phyloP scores from a whole-genome alignment of 2,329 filamentous ascomycete species.

The Alternaria tenuissima region DNA sequence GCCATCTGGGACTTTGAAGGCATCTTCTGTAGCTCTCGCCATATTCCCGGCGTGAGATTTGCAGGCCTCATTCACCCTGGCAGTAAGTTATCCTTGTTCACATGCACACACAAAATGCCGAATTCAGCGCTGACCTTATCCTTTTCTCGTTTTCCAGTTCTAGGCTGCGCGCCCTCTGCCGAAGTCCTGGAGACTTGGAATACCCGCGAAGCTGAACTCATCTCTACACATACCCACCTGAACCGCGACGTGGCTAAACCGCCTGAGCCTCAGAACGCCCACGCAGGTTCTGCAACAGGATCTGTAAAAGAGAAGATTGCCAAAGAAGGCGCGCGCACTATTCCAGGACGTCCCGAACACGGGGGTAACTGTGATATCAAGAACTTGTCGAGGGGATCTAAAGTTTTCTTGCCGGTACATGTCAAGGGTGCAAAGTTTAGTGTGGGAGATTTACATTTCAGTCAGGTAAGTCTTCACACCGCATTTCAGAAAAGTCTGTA shows the following conservation, averaged over 20 bases:
- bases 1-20: constrained; percentile 82
- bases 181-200: constrained; percentile 86
- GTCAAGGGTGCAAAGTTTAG: constrained; percentile 87
- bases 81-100: constrained; percentile 48
- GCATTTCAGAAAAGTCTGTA: neutral
- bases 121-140: neutral
- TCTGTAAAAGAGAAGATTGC: constrained; percentile 72
- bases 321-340: constrained; percentile 81
- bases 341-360: constrained; percentile 84
- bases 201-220: constrained; percentile 79
- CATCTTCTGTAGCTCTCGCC: constrained; percentile 82
- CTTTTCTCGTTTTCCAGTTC: neutral
- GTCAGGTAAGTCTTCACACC: constrained; percentile 56
- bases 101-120: too few species aligned
- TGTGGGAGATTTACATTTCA: constrained; percentile 88
- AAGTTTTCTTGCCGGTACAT: constrained; percentile 88
- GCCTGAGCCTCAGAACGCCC: constrained; percentile 74
- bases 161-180: constrained; percentile 81
- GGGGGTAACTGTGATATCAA: constrained; percentile 95
- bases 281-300: constrained; percentile 71
- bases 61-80: constrained; percentile 90
- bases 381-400: constrained; percentile 79
- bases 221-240: constrained; percentile 66
- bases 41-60: constrained; percentile 78
- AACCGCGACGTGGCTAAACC: constrained; percentile 78